Percentiles rank a stretch among this genome's conserved stretches.
phyloP scores from a whole-genome alignment of 2,329 filamentous ascomycete species.

The Tolypocladium paradoxum region DNA sequence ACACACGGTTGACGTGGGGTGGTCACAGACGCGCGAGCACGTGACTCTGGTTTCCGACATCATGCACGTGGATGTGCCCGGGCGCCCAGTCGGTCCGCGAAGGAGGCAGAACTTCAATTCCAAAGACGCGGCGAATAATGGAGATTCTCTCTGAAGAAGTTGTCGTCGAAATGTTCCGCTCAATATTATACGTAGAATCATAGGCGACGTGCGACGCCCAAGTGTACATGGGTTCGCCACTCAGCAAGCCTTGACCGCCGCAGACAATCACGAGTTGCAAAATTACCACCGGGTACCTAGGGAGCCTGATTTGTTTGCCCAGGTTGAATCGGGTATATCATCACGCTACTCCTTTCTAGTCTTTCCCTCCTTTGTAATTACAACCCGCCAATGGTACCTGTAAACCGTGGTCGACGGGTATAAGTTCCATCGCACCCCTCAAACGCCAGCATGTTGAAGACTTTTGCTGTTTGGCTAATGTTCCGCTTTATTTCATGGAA shows the following conservation, averaged over 20 bases:
- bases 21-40: not conserved
- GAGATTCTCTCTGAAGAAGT: not conserved
- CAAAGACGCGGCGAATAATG: not conserved
- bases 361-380: constrained; percentile 1
- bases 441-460: constrained; percentile 10
- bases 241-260: not conserved
- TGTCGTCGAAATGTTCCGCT: not conserved
- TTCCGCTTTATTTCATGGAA: constrained; percentile 15
- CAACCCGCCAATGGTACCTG: constrained; percentile 1
- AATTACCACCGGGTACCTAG: no score
- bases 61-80: no score
- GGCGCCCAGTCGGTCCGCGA: not conserved
- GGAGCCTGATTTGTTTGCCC: constrained; percentile 1
- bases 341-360: constrained; percentile 4
- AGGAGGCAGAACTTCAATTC: not conserved
- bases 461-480: constrained; percentile 1
- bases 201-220: not conserved
- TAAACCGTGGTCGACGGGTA: not conserved
- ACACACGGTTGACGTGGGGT: not conserved
- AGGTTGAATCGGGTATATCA: constrained; percentile 12
- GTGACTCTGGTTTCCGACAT: not conserved
- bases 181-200: no score
- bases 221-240: not conserved
- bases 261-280: not conserved
- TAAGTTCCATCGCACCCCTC: not conserved